Conservation (phyloP, 805 yeast species). For the Cyberlindnera euphorbiiphila region DNA sequence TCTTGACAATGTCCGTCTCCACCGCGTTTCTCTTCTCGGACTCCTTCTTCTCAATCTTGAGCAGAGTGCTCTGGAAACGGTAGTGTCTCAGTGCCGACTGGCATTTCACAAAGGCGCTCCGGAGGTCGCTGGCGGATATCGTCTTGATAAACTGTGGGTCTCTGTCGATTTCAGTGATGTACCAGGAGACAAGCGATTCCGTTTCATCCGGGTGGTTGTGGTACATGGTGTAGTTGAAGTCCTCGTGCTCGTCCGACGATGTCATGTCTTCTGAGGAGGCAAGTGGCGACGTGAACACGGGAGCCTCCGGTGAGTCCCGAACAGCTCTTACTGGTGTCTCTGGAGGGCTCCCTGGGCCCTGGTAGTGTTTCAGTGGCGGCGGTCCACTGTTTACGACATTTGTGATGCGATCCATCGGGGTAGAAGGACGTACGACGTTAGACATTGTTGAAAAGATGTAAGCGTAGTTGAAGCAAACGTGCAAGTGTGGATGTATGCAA, state of each 20-base stretch:
- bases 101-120: constrained; percentile 12
- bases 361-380: constrained; percentile 7
- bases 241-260: constrained; percentile 1
- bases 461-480: too few relatives aligned
- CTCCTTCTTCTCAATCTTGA: constrained; percentile 22
- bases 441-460: constrained; percentile 2
- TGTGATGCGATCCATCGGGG: constrained; percentile 9
- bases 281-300: constrained; percentile 6
- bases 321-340: background rate
- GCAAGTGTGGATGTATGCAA: too few relatives aligned
- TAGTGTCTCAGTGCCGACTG: constrained; percentile 19
- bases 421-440: constrained; percentile 8
- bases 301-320: background rate
- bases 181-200: constrained; percentile 7
- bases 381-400: background rate
- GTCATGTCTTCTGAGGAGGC: background rate
- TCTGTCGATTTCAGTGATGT: constrained; percentile 3
- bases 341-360: background rate
- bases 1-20: constrained; percentile 23
- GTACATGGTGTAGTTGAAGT: constrained; percentile 6
- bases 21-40: constrained; percentile 19
- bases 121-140: constrained; percentile 4
- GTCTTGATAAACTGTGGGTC: constrained; percentile 2
- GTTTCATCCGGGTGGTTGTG: constrained; percentile 10
- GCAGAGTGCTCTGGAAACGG: constrained; percentile 21